Conservation (phyloP, 345 rosid genomes). For the Salix arbutifolia region DNA sequence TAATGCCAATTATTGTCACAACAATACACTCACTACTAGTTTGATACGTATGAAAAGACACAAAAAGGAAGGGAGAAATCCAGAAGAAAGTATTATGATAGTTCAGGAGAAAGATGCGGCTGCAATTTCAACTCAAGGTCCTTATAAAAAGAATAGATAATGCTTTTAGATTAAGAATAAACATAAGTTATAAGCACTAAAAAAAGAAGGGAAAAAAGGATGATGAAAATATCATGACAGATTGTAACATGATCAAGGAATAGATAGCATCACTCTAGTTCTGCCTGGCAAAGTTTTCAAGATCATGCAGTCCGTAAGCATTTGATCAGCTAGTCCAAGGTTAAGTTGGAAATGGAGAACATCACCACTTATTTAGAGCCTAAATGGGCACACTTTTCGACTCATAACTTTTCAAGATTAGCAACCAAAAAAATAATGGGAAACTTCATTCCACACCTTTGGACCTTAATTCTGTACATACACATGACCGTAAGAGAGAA, state of each 20-base stretch:
- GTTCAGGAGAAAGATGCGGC: neutral
- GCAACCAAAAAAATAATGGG: too few species aligned
- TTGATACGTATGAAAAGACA: neutral
- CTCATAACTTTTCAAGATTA: neutral
- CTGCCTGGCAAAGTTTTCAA: neutral
- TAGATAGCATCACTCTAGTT: neutral
- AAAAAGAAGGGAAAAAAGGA: neutral
- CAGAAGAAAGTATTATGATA: neutral
- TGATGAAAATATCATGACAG: neutral
- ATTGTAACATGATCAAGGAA: neutral
- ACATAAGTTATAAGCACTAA: neutral
- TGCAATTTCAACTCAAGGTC: neutral
- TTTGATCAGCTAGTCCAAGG: neutral
- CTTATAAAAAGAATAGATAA: neutral
- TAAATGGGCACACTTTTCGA: neutral
- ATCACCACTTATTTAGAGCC: neutral
- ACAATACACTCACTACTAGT: neutral
- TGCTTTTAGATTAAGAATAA: neutral
- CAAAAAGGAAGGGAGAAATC: neutral
- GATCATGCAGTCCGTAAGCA: neutral
- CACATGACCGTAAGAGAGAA: neutral
- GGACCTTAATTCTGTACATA: too few species aligned
- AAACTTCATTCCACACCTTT: too few species aligned
- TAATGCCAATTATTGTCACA: constrained; percentile 12
- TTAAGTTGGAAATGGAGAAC: neutral